Conservation (phyloP, 352 stramenopile genomes). For the Plasmopara halstedii region DNA sequence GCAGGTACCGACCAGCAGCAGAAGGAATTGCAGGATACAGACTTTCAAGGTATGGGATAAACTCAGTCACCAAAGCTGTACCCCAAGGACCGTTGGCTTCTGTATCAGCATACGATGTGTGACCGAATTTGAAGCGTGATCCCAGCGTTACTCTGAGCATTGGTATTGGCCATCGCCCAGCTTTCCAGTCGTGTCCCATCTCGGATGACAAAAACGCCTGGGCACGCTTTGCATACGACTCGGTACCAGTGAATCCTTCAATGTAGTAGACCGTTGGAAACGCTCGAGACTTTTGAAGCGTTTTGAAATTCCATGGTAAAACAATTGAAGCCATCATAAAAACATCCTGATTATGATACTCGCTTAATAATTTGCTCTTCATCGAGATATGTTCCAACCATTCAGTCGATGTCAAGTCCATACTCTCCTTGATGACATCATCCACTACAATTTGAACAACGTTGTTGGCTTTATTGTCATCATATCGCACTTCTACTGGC, state of each 20-base stretch:
- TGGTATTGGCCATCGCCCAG: constrained; percentile 39
- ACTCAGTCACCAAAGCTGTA: constrained; percentile 55
- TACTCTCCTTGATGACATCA: constrained; percentile 31
- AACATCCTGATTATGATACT: constrained; percentile 59
- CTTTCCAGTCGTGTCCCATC: constrained; percentile 52
- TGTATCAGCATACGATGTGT: constrained; percentile 69
- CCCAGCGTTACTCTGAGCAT: constrained; percentile 72
- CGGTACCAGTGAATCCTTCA: constrained; percentile 65
- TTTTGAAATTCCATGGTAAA: constrained; percentile 50
- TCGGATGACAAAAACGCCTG: constrained; percentile 54
- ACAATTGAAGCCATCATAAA: constrained; percentile 62
- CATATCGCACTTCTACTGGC: constrained; percentile 31
- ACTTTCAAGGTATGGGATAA: constrained; percentile 59
- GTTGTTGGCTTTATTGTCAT: constrained; percentile 14
- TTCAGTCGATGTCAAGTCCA: constrained; percentile 42
- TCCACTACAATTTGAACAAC: constrained; percentile 48
- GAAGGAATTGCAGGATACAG: constrained; percentile 31
- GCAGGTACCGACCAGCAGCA: constrained; percentile 41
- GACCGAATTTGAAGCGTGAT: constrained; percentile 65
- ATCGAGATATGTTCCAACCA: constrained; percentile 61
- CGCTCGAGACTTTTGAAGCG: constrained; percentile 9
- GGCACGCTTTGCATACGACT: constrained; percentile 53
- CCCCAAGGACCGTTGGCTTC: constrained; percentile 62
- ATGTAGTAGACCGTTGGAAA: constrained; percentile 74
- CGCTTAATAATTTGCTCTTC: constrained; percentile 60